phyloP scores from a whole-genome alignment of 164 flowering plant genomes.

The Malania oleifera region DNA sequence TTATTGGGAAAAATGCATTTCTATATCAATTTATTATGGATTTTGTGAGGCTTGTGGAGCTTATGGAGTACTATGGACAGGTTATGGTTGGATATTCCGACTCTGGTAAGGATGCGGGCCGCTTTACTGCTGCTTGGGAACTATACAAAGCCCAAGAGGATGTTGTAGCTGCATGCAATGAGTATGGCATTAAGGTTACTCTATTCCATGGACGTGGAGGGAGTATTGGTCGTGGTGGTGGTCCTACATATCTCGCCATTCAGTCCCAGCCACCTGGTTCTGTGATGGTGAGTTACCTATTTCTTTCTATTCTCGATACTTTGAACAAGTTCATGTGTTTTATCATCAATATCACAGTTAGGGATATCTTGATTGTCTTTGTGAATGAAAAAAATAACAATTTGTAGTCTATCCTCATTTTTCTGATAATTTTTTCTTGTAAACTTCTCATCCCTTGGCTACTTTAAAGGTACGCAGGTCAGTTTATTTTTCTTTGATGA shows the following conservation, averaged over 20 bases:
- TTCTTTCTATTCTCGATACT: not conserved
- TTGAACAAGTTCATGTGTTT: not conserved
- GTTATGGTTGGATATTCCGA: conserved; percentile 99
- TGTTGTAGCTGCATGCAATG: conserved; percentile 92
- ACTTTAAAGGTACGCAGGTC: too few species aligned
- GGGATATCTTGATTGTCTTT: too few species aligned
- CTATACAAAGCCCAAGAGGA: conserved; percentile 94
- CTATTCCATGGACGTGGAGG: conserved; percentile 99
- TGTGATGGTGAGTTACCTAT: conserved; percentile 61
- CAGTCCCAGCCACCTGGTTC: conserved; percentile 99
- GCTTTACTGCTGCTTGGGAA: conserved; percentile 98
- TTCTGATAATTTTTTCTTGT: too few species aligned
- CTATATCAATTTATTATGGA: not conserved
- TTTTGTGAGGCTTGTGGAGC: conserved; percentile 4
- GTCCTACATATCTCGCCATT: conserved; percentile 94
- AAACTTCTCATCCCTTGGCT: too few species aligned
- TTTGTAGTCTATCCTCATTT: too few species aligned
- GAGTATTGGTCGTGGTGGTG: conserved; percentile 97
- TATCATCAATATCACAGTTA: too few species aligned
- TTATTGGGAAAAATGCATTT: not conserved
- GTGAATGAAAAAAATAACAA: too few species aligned
- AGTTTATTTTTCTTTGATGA: too few species aligned
- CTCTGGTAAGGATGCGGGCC: conserved; percentile 94
- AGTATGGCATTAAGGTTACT: conserved; percentile 81
- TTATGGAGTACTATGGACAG: conserved; percentile 32